Base-by-base conservation (phyloP, 2,329 filamentous ascomycete genomes). In the Microdochium bolleyi region DNA sequence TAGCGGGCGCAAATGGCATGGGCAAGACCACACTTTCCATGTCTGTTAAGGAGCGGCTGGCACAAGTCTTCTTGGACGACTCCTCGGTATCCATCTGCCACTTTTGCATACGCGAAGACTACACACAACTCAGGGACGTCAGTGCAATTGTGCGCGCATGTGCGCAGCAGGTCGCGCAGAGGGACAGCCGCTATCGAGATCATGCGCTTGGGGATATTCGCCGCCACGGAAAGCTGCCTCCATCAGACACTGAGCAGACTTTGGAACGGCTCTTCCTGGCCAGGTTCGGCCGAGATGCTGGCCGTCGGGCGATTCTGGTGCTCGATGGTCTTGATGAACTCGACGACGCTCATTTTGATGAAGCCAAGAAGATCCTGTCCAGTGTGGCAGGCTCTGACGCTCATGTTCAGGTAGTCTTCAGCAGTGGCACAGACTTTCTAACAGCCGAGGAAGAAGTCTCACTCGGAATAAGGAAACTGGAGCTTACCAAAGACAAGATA, bases 291-390 rank as follows among this genome's bases (percentile, higher is more conserved):
- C 22, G 48, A 46, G 25, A 30, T 11, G 5, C 24, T 5, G 38
- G 27, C 7, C 24, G 50, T 3, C 25, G 38, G 24, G 22, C 19
- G 3, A 41, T 32, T 22, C 3, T 52, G 13, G 41, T 52, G 19
- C 50, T 52, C 3, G 50, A 48, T 48, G 50, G 50, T 19, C 14
- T 52, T 9, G 50, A 52, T 30, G 50, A 52, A 19, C n/a, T 48
- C 7, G 24, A 11, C 10, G 37, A 24, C 22, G 9, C 2, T 9
- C n/a, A 48, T 24, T 10, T 27, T 8, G 14, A n/a, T 19, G 22
- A 8, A 14, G 19, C 14, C 4, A 52, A 32, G 24, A 25, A 30
- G 10, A 48, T 48, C 14, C 8, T 52, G 9, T 3, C 8, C 8
- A 3, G 3, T 13, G 50, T 48, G 14, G 24, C 25, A 24, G n/a